Evolutionary conservation across 768 basidiomycete species (phyloP).

Genomic region (Tulasnella calospora): DNA sequence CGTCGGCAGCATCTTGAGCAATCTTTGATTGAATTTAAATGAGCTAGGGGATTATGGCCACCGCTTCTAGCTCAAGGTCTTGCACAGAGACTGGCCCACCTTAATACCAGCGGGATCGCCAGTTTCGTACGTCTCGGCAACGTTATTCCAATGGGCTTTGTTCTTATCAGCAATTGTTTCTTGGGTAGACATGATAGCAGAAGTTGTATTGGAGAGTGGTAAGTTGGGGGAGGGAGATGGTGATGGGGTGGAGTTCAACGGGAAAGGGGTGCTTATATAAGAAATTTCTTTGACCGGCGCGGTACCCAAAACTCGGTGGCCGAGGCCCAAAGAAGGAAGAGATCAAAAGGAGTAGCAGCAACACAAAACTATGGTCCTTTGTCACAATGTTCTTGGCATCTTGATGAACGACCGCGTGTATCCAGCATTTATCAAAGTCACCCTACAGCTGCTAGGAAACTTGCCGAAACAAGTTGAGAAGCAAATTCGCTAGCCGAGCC

Average conservation of each 20-base stretch:
- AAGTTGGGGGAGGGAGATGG: not conserved
- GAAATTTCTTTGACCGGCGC: not conserved
- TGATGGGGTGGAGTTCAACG: not conserved
- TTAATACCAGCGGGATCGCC: not conserved
- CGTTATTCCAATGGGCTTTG: not conserved
- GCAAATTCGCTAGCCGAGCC: too few relatives aligned
- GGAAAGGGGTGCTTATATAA: slow-evolving; percentile 8
- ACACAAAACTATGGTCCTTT: not conserved
- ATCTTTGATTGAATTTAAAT: slow-evolving; percentile 11
- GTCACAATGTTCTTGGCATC: not conserved
- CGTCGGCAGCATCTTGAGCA: slow-evolving; percentile 32
- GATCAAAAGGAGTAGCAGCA: not conserved
- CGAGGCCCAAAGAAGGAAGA: not conserved
- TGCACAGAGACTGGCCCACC: not conserved
- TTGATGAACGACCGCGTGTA: not conserved
- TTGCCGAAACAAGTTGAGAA: not conserved
- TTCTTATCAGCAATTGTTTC: not conserved
- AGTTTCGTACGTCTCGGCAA: not conserved
- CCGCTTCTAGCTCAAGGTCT: not conserved
- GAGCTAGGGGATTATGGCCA: not conserved
- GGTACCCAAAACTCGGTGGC: not conserved
- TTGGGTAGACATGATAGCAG: not conserved
- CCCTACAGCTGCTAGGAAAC: not conserved
- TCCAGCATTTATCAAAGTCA: not conserved
- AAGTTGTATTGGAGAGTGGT: not conserved